A percentile compares a stretch with the other conserved stretches of the same genome.
These are phyloP conservation scores for Schwanniomyces sp. DNA, from an alignment of 805 yeast genomes.

Conservation along the genomic window DNA sequence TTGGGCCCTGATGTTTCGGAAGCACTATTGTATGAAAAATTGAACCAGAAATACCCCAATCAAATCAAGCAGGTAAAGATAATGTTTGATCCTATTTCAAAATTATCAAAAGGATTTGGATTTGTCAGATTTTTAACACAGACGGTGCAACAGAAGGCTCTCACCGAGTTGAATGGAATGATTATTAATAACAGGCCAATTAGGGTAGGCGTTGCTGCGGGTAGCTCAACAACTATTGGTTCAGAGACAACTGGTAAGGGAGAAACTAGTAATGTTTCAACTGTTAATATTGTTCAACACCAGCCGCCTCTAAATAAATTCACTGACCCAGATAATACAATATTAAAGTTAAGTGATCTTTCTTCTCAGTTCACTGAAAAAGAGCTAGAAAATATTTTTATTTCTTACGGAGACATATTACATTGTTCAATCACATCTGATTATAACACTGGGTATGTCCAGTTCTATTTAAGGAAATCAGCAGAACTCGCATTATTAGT, in stretches of 20 bases:
- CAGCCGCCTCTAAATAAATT: slow-evolving; percentile 61
- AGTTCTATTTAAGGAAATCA: slow-evolving; percentile 27
- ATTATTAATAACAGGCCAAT: slow-evolving; percentile 72
- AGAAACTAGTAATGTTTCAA: slow-evolving; percentile 13
- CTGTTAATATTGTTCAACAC: slow-evolving; percentile 33
- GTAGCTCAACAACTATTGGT: slow-evolving; percentile 14
- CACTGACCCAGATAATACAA: slow-evolving; percentile 82
- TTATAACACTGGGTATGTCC: slow-evolving; percentile 21
- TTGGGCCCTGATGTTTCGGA: slow-evolving; percentile 74
- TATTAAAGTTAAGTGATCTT: slow-evolving; percentile 69
- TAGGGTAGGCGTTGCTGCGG: slow-evolving; percentile 57
- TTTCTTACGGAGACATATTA: slow-evolving; percentile 58
- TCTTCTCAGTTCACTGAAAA: slow-evolving; percentile 57
- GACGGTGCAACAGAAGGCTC: slow-evolving; percentile 68
- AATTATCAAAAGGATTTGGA: slow-evolving; percentile 81
- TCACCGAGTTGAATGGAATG: slow-evolving; percentile 80
- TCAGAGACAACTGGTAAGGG: slow-evolving; percentile 6
- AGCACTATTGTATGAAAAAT: slow-evolving; percentile 58
- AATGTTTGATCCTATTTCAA: slow-evolving; percentile 71
- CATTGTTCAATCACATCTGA: slow-evolving; percentile 20
- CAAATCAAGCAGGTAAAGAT: slow-evolving; percentile 70
- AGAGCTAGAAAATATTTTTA: slow-evolving; percentile 60
- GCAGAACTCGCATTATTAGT: slow-evolving; percentile 39
- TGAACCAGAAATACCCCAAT: slow-evolving; percentile 69
- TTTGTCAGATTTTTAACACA: slow-evolving; percentile 75